A percentile compares a stretch with the other conserved stretches of the same genome.
Evolutionary conservation across 1,284 basidiomycete genomes (phyloP).

Genomic region (Microbotryomycetes sp.): DNA sequence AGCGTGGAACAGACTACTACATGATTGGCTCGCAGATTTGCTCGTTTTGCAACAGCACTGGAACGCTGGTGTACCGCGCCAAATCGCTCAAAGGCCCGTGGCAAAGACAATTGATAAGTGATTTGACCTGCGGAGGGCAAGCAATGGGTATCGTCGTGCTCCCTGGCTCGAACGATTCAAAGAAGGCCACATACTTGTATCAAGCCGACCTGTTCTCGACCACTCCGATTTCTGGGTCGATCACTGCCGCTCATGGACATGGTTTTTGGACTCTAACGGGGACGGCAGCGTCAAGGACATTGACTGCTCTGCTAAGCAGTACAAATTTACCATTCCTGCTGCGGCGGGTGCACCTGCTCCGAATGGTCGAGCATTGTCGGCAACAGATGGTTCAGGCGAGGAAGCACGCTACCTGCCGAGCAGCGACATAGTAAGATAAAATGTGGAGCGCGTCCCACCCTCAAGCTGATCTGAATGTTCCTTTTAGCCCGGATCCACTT

Average conservation of each 20-base stretch:
- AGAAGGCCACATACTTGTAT: not conserved
- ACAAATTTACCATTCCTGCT: not conserved
- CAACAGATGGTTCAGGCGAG: not conserved
- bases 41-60: not conserved
- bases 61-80: not conserved
- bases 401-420: not conserved
- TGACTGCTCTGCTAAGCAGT: not conserved
- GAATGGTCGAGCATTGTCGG: not conserved
- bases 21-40: not conserved
- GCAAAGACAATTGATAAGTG: not conserved
- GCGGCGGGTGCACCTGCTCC: not conserved
- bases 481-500: not conserved
- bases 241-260: not conserved
- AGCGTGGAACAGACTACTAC: not conserved
- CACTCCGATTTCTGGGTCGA: not conserved
- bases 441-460: no score
- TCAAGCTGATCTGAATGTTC: no score
- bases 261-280: not conserved
- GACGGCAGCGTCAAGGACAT: not conserved
- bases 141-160: not conserved
- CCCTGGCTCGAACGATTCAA: not conserved
- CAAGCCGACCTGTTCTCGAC: not conserved
- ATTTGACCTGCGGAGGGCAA: not conserved
- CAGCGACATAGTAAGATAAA: not conserved
- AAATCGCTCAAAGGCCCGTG: not conserved